phyloP scores from a whole-genome alignment of 2,329 filamentous ascomycete genomes.

The Bertia moriformis region DNA sequence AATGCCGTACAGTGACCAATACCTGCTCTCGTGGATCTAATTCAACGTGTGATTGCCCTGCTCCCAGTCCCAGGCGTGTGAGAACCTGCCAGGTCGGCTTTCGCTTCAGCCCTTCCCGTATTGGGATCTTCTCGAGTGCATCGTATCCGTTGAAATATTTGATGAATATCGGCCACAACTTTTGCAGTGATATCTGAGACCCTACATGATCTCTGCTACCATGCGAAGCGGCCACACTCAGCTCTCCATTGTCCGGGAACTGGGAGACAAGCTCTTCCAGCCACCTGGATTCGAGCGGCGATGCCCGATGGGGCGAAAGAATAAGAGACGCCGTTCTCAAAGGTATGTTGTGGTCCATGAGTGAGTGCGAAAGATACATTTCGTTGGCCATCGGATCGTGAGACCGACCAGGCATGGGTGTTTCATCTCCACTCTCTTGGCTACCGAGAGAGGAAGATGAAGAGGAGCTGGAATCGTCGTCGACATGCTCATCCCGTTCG shows the following conservation, averaged over 20 bases:
- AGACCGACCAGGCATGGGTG: background rate
- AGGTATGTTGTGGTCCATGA: background rate
- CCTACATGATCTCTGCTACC: too few relatives aligned
- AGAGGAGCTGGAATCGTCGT: background rate
- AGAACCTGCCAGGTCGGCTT: background rate
- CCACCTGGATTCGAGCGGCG: background rate
- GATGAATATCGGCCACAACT: background rate
- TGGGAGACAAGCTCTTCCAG: background rate
- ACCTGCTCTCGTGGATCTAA: background rate
- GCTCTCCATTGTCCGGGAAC: background rate
- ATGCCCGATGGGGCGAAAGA: background rate
- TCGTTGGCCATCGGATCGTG: background rate
- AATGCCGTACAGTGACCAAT: background rate
- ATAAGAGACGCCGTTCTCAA: background rate
- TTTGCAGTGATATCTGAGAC: background rate
- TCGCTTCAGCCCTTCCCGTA: background rate
- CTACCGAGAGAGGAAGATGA: background rate
- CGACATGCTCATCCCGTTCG: background rate
- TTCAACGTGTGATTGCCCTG: background rate
- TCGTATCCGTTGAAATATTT: conserved; percentile 1
- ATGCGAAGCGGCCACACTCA: background rate
- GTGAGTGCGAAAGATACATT: background rate
- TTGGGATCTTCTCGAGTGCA: background rate
- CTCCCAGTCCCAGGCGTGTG: background rate
- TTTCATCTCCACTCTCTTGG: background rate